These are phyloP conservation scores for Cenococcum geophilum DNA, from an alignment of 495 filamentous ascomycete genomes.

Conservation along the genomic window DNA sequence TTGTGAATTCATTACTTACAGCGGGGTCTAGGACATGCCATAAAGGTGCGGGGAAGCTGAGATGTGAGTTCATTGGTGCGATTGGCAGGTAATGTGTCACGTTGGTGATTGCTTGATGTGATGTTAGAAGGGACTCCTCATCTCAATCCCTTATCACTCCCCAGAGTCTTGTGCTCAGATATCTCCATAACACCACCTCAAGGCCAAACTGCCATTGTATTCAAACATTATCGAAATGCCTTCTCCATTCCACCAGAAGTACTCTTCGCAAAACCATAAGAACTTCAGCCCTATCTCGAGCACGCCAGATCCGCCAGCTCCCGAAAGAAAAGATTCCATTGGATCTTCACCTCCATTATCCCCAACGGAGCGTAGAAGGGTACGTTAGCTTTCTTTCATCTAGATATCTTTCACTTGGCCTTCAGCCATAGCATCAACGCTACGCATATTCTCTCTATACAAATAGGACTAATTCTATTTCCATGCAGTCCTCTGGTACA, in stretches of 20 bases:
- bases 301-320: conserved; percentile 20
- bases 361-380: conserved; percentile 20
- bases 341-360: conserved; percentile 1
- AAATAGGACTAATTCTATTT: background rate
- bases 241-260: conserved; percentile 32
- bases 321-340: conserved; percentile 17
- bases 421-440: background rate
- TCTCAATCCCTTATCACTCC: background rate
- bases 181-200: background rate
- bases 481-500: conserved; percentile 15
- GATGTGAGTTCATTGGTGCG: conserved; percentile 22
- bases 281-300: conserved; percentile 6
- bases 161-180: too few species aligned
- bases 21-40: conserved; percentile 14
- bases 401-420: background rate
- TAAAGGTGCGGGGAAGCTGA: conserved; percentile 22
- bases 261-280: conserved; percentile 26
- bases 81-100: conserved; percentile 4
- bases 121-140: background rate
- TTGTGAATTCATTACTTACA: conserved; percentile 6
- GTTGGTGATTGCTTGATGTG: background rate
- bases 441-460: background rate
- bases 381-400: conserved; percentile 4
- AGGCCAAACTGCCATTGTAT: background rate
- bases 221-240: conserved; percentile 16